phyloP scores from a whole-genome alignment of 2,329 filamentous ascomycete species.

The Akanthomyces muscarius region DNA sequence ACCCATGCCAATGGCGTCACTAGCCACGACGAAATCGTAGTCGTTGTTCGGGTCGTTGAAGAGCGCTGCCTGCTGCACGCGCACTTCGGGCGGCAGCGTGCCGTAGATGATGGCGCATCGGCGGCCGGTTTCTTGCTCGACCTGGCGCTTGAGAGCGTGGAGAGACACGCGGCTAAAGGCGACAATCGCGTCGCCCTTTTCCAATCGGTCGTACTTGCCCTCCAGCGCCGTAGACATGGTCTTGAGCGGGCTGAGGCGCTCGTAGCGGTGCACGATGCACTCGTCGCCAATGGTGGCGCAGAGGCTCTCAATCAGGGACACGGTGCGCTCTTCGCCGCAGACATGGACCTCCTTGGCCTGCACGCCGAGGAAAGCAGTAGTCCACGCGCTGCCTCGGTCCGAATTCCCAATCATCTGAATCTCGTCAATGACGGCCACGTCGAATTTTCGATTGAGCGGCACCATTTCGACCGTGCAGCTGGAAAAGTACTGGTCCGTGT shows the following conservation, averaged over 20 bases:
- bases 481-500: slow-evolving; percentile 55
- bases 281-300: slow-evolving; percentile 78
- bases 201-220: slow-evolving; percentile 60
- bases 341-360: slow-evolving; percentile 87
- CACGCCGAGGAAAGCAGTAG: slow-evolving; percentile 80
- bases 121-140: slow-evolving; percentile 71
- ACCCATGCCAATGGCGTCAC: slow-evolving; percentile 96
- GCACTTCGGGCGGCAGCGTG: slow-evolving; percentile 83
- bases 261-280: slow-evolving; percentile 74
- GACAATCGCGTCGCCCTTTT: slow-evolving; percentile 89
- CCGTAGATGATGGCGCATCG: slow-evolving; percentile 94
- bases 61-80: slow-evolving; percentile 82
- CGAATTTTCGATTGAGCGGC: slow-evolving; percentile 53
- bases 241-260: slow-evolving; percentile 75
- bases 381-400: slow-evolving; percentile 91
- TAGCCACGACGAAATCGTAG: slow-evolving; percentile 91
- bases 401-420: slow-evolving; percentile 91
- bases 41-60: slow-evolving; percentile 97
- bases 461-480: slow-evolving; percentile 95
- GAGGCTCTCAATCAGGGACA: slow-evolving; percentile 72
- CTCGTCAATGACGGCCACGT: slow-evolving; percentile 95
- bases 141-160: slow-evolving; percentile 71
- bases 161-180: slow-evolving; percentile 79
- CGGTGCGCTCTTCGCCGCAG: slow-evolving; percentile 82
- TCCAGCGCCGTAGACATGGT: slow-evolving; percentile 60